Percentiles rank a stretch among this genome's conserved stretches.
phyloP scores from a whole-genome alignment of 208 protist genomes.

The Leishmania guyanensis region DNA sequence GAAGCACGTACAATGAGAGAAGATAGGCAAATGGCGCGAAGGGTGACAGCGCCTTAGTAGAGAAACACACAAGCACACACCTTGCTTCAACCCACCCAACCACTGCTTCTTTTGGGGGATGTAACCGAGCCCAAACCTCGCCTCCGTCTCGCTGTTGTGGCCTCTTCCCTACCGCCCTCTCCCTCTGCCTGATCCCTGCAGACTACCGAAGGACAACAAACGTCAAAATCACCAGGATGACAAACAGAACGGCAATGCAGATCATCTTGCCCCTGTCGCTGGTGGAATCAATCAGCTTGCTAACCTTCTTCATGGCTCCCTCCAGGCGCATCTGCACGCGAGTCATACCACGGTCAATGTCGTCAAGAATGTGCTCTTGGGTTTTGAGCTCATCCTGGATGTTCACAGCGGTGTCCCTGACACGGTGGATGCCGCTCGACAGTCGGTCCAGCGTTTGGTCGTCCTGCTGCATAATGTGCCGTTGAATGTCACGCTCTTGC shows the following conservation, averaged over 20 bases:
- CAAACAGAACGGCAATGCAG: conserved; percentile 73
- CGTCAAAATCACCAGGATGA: conserved; percentile 72
- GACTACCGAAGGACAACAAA: conserved; percentile 34
- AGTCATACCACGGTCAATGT: conserved; percentile 78
- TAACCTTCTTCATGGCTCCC: conserved; percentile 73
- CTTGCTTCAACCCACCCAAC: too few species aligned
- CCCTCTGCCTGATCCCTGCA: background rate
- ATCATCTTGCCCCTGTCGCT: conserved; percentile 83
- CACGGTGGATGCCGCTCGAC: conserved; percentile 62
- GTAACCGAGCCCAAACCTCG: background rate
- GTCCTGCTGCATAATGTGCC: conserved; percentile 59
- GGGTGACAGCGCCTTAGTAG: background rate
- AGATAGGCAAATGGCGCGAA: background rate
- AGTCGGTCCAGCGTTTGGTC: conserved; percentile 77
- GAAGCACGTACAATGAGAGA: background rate
- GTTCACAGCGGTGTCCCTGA: conserved; percentile 69
- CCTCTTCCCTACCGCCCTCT: background rate
- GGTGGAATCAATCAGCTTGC: conserved; percentile 71
- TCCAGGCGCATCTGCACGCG: conserved; percentile 73
- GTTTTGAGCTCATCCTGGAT: conserved; percentile 82
- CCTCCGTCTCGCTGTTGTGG: background rate
- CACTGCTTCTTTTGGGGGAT: background rate
- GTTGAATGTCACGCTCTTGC: conserved; percentile 72
- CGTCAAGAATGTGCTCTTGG: conserved; percentile 78
- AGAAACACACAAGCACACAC: background rate